phyloP scores from a whole-genome alignment of 371 early-diverging fungal species.

The Mucor mucedo region DNA sequence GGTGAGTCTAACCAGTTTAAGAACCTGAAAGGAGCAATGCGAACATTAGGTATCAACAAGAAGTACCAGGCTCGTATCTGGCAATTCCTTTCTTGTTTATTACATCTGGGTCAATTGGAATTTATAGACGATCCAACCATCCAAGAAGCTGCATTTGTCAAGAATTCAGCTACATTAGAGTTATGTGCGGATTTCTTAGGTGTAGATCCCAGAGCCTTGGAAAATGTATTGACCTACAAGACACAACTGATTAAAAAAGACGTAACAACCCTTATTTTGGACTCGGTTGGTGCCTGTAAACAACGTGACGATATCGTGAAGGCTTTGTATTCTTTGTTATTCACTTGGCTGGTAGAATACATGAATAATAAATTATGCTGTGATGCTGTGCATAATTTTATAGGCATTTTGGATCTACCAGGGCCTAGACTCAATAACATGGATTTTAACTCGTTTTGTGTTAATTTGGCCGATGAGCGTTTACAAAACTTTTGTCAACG shows the following conservation, averaged over 20 bases:
- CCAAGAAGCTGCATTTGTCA: conserved; percentile 75
- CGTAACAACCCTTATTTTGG: conserved; percentile 84
- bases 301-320: conserved; percentile 84
- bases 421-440: conserved; percentile 26
- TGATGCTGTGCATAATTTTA: conserved; percentile 66
- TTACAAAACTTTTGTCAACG: conserved; percentile 70
- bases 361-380: conserved; percentile 84
- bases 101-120: conserved; percentile 85
- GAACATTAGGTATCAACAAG: conserved; percentile 76
- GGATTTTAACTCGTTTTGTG: conserved; percentile 57
- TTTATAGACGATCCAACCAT: conserved; percentile 65
- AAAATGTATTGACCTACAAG: conserved; percentile 85
- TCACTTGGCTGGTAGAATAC: conserved; percentile 89
- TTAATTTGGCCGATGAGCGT: conserved; percentile 88
- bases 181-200: conserved; percentile 87
- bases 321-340: conserved; percentile 81
- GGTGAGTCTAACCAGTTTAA: conserved; percentile 50
- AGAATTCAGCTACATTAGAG: conserved; percentile 72
- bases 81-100: conserved; percentile 81
- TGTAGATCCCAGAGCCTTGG: conserved; percentile 77
- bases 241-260: conserved; percentile 79
- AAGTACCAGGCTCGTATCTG: conserved; percentile 81
- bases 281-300: conserved; percentile 67
- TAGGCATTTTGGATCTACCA: conserved; percentile 77
- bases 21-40: conserved; percentile 70